Evolutionary conservation across 2,329 filamentous ascomycete species (phyloP).

Genomic region (Aphanocladium album): DNA sequence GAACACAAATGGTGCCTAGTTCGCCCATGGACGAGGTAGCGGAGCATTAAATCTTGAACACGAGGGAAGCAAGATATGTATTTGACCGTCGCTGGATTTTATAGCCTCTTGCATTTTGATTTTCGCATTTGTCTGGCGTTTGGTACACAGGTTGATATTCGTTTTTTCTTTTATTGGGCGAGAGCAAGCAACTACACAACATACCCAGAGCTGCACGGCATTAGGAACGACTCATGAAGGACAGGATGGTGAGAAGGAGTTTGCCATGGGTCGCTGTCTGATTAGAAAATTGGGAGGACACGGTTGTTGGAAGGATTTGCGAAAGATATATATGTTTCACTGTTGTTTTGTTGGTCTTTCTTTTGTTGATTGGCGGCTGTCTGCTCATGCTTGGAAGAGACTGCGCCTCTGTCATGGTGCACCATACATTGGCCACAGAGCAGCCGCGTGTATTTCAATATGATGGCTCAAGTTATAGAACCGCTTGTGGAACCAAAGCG

Average conservation of each 20-base stretch:
- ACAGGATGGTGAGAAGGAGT: conserved; percentile 16
- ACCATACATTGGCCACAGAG: neutral
- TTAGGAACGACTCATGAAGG: conserved; percentile 18
- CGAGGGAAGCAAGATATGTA: conserved; percentile 10
- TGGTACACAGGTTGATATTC: conserved; percentile 20
- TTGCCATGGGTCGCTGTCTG: conserved; percentile 15
- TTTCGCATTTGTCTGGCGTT: conserved; percentile 17
- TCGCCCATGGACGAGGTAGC: conserved; percentile 1
- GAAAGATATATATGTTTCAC: conserved; percentile 5
- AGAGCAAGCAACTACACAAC: conserved; percentile 19
- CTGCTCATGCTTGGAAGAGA: neutral
- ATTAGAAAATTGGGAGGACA: conserved; percentile 2
- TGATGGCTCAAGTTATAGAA: conserved; percentile 7
- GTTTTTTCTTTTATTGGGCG: conserved; percentile 13
- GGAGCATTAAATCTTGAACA: conserved; percentile 5
- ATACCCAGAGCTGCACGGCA: conserved; percentile 25
- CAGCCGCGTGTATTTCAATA: conserved; percentile 5
- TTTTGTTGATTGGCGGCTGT: conserved; percentile 1
- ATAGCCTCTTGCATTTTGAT: conserved; percentile 16
- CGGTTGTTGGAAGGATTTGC: conserved; percentile 2
- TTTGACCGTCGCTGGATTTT: conserved; percentile 13
- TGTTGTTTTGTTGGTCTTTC: conserved; percentile 11
- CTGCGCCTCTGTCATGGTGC: neutral
- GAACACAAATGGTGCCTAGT: conserved; percentile 29
- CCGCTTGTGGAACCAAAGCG: neutral